A percentile compares a stretch with the other conserved stretches of the same genome.
These are phyloP conservation scores for Podospora bellae-mahoneyi DNA, from an alignment of 495 filamentous ascomycete species.

Conservation along the genomic window DNA sequence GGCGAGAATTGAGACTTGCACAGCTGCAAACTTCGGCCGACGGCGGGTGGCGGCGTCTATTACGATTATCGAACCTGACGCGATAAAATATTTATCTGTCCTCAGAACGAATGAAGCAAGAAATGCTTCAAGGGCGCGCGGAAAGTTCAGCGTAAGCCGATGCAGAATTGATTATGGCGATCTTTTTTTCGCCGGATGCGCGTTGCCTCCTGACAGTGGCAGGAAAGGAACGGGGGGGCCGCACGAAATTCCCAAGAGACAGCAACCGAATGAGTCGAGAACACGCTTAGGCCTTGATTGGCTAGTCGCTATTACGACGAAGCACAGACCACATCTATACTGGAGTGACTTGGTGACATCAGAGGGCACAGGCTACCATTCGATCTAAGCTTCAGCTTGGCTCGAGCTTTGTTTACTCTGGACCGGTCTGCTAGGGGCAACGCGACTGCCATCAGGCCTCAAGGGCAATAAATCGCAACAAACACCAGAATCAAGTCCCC, in stretches of 20 bases:
- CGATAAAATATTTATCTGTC: background rate
- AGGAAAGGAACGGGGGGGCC: background rate
- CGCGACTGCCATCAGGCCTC: constrained; percentile 5
- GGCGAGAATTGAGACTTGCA: background rate
- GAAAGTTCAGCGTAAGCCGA: background rate
- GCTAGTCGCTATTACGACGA: background rate
- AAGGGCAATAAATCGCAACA: constrained; percentile 1
- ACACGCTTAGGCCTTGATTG: background rate
- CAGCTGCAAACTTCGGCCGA: background rate
- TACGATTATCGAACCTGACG: background rate
- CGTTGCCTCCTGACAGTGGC: background rate
- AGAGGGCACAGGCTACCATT: constrained; percentile 16
- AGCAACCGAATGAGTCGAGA: background rate
- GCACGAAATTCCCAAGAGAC: background rate
- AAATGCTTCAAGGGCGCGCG: background rate
- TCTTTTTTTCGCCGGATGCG: background rate
- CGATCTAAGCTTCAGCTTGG: constrained; percentile 18
- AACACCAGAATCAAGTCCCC: constrained; percentile 1
- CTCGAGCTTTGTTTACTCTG: constrained; percentile 31
- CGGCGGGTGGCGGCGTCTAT: background rate
- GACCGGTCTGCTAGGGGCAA: constrained; percentile 26
- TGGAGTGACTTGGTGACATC: constrained; percentile 2
- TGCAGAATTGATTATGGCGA: background rate
- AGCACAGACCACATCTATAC: background rate
- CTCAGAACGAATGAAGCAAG: background rate